Evolutionary conservation across 768 basidiomycete genomes (phyloP).

Genomic region (Boletus patriciae): DNA sequence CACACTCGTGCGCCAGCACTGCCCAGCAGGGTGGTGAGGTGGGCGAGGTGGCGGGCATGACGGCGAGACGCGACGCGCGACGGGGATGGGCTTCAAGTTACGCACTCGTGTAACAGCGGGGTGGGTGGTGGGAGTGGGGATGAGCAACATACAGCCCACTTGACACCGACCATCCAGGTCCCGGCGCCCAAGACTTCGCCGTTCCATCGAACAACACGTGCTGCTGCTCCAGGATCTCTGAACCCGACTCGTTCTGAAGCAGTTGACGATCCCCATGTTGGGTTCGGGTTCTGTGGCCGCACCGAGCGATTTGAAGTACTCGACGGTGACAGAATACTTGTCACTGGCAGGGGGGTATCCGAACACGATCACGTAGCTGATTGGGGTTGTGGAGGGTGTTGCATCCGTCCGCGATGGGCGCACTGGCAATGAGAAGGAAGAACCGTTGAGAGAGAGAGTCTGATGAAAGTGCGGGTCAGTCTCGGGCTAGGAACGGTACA

Average conservation of each 20-base stretch:
- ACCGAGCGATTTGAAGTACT: constrained; percentile 75
- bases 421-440: constrained; percentile 12
- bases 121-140: too few relatives aligned
- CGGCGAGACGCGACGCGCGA: too few relatives aligned
- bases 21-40: too few relatives aligned
- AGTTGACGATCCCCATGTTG: constrained; percentile 70
- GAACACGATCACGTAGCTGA: constrained; percentile 73
- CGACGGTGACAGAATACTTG: constrained; percentile 66
- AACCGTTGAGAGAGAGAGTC: constrained; percentile 24
- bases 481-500: too few relatives aligned
- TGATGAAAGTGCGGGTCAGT: neutral
- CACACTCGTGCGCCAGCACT: too few relatives aligned
- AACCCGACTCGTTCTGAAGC: constrained; percentile 84
- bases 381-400: constrained; percentile 37
- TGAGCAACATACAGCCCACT: constrained; percentile 75
- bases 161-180: constrained; percentile 81
- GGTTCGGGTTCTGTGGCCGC: constrained; percentile 67
- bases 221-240: constrained; percentile 65
- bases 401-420: constrained; percentile 27
- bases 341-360: constrained; percentile 91
- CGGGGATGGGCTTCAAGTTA: too few relatives aligned
- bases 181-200: constrained; percentile 77
- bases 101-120: too few relatives aligned
- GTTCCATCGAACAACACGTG: constrained; percentile 78
- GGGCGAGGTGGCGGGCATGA: too few relatives aligned